Conservation (phyloP, 2,329 filamentous ascomycete species). For the Xylariaceae sp. region DNA sequence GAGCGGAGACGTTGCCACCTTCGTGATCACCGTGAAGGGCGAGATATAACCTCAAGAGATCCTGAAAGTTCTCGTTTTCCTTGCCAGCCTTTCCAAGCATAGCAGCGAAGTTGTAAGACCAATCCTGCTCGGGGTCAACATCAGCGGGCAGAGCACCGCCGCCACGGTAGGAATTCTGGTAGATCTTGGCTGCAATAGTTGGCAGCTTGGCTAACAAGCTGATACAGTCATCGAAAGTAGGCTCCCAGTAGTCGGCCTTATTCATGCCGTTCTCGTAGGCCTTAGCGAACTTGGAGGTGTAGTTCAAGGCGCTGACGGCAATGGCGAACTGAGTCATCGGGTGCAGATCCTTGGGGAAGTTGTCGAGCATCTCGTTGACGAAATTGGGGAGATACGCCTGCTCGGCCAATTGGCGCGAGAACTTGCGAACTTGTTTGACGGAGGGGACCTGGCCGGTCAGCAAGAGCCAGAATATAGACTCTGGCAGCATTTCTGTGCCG, state of each 20-base stretch:
- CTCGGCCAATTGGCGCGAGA: constrained; percentile 84
- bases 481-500: constrained; percentile 95
- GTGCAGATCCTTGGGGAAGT: constrained; percentile 85
- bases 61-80: constrained; percentile 91
- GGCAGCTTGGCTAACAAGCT: constrained; percentile 93
- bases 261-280: constrained; percentile 86
- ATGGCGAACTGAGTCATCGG: constrained; percentile 98
- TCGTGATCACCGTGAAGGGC: constrained; percentile 98
- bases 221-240: constrained; percentile 93
- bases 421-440: constrained; percentile 72
- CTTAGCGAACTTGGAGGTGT: constrained; percentile 90
- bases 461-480: constrained; percentile 99
- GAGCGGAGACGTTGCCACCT: constrained; percentile 94
- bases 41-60: constrained; percentile 88
- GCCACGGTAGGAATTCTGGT: constrained; percentile 84
- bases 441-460: constrained; percentile 90
- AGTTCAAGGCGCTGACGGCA: constrained; percentile 91
- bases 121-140: constrained; percentile 84
- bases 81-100: constrained; percentile 89
- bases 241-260: constrained; percentile 99
- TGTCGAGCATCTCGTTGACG: constrained; percentile 82
- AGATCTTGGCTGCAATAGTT: constrained; percentile 95
- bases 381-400: constrained; percentile 80
- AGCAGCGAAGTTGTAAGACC: constrained; percentile 97
- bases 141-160: constrained; percentile 69